Conservation (phyloP, 2,329 filamentous ascomycete species). For the Mollisiaceae sp. region DNA sequence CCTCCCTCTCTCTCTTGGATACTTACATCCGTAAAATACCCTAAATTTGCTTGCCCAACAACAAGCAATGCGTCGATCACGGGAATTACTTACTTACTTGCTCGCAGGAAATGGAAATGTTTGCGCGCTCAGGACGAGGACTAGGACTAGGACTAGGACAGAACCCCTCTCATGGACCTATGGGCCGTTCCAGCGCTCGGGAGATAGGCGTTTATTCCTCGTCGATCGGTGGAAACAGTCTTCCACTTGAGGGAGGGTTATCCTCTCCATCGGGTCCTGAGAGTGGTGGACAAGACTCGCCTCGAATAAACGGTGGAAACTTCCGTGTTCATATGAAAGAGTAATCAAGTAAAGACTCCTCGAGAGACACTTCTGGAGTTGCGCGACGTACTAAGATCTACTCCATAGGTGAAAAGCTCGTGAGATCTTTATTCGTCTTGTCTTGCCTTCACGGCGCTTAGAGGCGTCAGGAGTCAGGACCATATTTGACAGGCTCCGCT, state of each 20-base stretch:
- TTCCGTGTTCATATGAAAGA: background rate
- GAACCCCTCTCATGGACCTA: too few species aligned
- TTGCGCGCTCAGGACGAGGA: background rate
- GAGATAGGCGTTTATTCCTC: constrained; percentile 1
- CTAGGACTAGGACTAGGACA: too few species aligned
- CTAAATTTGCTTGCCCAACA: constrained; percentile 7
- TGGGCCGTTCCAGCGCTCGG: background rate
- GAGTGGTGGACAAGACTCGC: too few species aligned
- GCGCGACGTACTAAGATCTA: background rate
- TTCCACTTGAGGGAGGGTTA: background rate
- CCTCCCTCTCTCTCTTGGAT: background rate
- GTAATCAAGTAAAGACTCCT: background rate
- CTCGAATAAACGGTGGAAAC: background rate
- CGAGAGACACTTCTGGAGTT: background rate
- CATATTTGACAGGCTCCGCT: background rate
- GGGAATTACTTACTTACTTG: background rate
- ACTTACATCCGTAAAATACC: constrained; percentile 7
- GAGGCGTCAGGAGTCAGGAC: constrained; percentile 13
- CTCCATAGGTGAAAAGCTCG: background rate
- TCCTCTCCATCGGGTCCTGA: background rate
- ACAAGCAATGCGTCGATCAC: background rate
- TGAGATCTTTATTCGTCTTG: constrained; percentile 15
- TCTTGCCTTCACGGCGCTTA: constrained; percentile 10
- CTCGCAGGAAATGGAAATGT: background rate
- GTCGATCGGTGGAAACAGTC: constrained; percentile 1